A percentile compares a stretch with the other conserved stretches of the same genome.
Evolutionary conservation across 257 asterid genomes (phyloP).

Genomic region (Lycium barbarum): DNA sequence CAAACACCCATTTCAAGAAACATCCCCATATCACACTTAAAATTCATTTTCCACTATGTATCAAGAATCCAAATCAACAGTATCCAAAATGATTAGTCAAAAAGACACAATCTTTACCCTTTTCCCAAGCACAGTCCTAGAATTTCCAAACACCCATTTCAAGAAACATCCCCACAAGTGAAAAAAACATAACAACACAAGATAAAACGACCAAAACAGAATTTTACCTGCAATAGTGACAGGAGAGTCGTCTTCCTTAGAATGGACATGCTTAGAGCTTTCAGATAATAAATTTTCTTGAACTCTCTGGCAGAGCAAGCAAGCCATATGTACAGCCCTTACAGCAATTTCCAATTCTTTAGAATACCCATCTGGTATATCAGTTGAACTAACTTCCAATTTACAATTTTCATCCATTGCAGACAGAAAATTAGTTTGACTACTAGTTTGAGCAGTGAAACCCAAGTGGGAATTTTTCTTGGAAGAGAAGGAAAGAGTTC

Average conservation of each 20-base stretch:
- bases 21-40: too few relatives aligned
- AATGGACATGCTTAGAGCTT: conserved; percentile 48
- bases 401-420: conserved; percentile 42
- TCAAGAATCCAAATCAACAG: not conserved
- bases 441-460: conserved; percentile 25
- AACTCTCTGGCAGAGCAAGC: conserved; percentile 65
- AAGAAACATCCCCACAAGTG: not conserved
- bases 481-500: conserved; percentile 24
- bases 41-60: not conserved
- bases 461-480: conserved; percentile 24
- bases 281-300: conserved; percentile 53
- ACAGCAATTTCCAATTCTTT: conserved; percentile 72
- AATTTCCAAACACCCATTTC: not conserved
- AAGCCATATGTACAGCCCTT: conserved; percentile 87
- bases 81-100: conserved; percentile 16
- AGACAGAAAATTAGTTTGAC: conserved; percentile 32
- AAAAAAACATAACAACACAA: not conserved
- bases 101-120: not conserved
- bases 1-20: not conserved
- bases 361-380: conserved; percentile 40
- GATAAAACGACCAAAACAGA: not conserved
- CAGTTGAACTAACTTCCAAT: conserved; percentile 38
- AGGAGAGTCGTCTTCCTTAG: conserved; percentile 81
- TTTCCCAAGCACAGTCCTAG: not conserved
- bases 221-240: conserved; percentile 78